These are phyloP conservation scores for Teunomyces barrocoloradensis DNA, from an alignment of 805 yeast species.

Conservation along the genomic window DNA sequence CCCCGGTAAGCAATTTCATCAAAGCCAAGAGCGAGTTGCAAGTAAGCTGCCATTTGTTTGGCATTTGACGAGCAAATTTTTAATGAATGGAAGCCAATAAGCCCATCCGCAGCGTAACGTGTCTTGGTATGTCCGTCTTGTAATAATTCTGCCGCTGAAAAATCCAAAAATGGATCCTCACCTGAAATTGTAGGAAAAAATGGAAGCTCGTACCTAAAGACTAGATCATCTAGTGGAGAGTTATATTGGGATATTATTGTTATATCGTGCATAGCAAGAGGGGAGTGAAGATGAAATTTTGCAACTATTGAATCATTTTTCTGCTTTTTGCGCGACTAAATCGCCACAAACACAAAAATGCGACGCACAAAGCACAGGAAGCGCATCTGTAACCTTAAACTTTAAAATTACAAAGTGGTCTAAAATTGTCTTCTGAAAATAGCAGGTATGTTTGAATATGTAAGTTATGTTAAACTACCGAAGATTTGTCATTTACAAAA, in stretches of 20 bases:
- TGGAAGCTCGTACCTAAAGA: constrained; percentile 15
- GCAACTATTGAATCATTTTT: neutral
- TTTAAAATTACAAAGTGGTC: neutral
- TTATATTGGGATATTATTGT: neutral
- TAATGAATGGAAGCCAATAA: constrained; percentile 58
- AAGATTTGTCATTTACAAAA: neutral
- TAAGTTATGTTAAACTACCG: neutral
- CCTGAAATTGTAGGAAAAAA: constrained; percentile 13
- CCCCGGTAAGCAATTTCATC: constrained; percentile 59
- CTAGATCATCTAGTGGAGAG: neutral
- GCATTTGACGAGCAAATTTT: constrained; percentile 77
- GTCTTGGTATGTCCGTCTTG: constrained; percentile 15
- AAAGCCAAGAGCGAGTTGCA: constrained; percentile 62
- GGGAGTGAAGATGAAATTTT: neutral
- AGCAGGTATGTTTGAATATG: neutral
- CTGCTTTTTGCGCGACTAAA: neutral
- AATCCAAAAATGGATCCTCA: constrained; percentile 16
- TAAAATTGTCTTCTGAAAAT: neutral
- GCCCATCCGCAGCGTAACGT: constrained; percentile 26
- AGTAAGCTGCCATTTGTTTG: constrained; percentile 55
- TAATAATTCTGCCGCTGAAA: constrained; percentile 17
- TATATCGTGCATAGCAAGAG: neutral
- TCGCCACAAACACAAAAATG: neutral
- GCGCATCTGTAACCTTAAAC: neutral
- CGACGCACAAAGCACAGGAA: neutral